Base-by-base conservation (phyloP, 208 protist species). In the Sergeia podlipaevii region DNA sequence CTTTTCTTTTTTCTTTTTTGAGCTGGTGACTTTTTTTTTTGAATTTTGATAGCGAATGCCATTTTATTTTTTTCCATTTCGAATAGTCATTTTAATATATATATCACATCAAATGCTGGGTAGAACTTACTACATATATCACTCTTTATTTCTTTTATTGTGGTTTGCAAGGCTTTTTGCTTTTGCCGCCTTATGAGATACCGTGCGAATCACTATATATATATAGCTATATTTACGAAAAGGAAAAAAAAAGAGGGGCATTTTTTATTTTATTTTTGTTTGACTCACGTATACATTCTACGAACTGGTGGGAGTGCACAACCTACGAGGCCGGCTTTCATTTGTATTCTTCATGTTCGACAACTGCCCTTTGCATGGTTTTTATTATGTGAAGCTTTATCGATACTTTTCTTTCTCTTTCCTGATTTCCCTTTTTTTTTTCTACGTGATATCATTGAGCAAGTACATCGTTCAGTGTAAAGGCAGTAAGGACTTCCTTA, bases 351-450 rank as follows among this genome's bases (percentile, higher is more conserved):
- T n/a, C n/a, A n/a, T n/a, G n/a, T n/a, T n/a, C n/a, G n/a, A n/a
- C n/a, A n/a, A n/a, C n/a, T n/a, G n/a, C 28, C 42, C 18, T 69
- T 50, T 48, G 15, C 49, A 27, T 61, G 34, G 27, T 37, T 49
- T 65, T 42, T 54, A n/a, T 46, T 13, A 17, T 48, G 3, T 20
- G 8, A 4, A 21, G 11, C 17, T 29, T 18, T 48, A 17, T 8
- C 4, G 17, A 5, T 34, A 17, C 15, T 50, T 29, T 32, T 54
- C 7, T 28, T n/a, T 56, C 55, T 41, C 18, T 51, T 62, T 23
- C 46, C 36, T 43, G 8, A 28, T 61, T 26, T 15, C 4, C 15
- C 34, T 23, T 18, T n/a, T n/a, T n/a, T n/a, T n/a, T n/a, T n/a
- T n/a, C n/a, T n/a, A n/a, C n/a, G n/a, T n/a, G n/a, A n/a, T n/a